Base-by-base conservation (phyloP, 495 filamentous ascomycete species). In the Pseudoneurospora amorphoporcata region DNA sequence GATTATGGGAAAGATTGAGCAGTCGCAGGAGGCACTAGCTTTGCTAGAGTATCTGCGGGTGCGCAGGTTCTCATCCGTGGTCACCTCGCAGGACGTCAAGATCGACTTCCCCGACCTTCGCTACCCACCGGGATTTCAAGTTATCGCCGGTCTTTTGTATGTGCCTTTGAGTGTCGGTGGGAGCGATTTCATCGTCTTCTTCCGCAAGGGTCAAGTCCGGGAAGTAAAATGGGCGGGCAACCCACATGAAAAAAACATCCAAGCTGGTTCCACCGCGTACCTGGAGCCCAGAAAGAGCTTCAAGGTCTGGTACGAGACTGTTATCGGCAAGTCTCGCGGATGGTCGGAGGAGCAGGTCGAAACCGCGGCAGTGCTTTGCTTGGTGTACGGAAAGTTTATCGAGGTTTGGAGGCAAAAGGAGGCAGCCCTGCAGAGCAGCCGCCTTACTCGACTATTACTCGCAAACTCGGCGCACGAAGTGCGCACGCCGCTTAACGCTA, bases 391-490 rank as follows among this genome's bases (percentile, higher is more conserved):
- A 43, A 83, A 85, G 77, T 85, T 95, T 78, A 95, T 94, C 77
- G 91, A 95, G 76, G 95, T 97, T 8, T 97, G 95, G 95, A 84
- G 92, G 71, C 92, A 97, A 77, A 96, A 95, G 72, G 94, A 98
- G 77, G 92, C 90, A 1, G 92, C 91, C 4, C 80, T 96, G 76
- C 90, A 97, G 73, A 95, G 83, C 75, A 96, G 91, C 71, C 90
- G 93, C 53, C 83, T 98, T 19, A 97, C 93, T 3, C 85, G 88
- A 68, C 82, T 98, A 16, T 81, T 98, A 10, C 84, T 97, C 3
- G 93, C 95, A 10, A 97, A 98, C 76, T 96, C 94, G 1, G 95
- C 95, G 0, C 95, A 98, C 76, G 94, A 97, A 83, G 93, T 98
- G 17, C 91, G 95, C 39, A 98, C 95, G 0, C 94, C 95, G 1